Evolutionary conservation across 352 stramenopile species (phyloP).

Genomic region (Stramenopiles sp.): DNA sequence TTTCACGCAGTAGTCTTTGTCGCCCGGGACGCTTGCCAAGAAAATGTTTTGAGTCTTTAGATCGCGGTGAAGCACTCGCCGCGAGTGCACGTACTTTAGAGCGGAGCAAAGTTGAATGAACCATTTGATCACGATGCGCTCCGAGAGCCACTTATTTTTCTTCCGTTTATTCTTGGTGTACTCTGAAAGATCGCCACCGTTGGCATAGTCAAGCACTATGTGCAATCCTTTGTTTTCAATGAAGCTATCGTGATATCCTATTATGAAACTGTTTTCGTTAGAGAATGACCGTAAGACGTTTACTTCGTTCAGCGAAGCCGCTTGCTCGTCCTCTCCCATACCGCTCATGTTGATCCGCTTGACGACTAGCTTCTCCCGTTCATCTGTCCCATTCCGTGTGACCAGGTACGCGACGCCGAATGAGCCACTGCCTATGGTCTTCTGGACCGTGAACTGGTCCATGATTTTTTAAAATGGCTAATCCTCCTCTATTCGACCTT

Average conservation of each 20-base stretch:
- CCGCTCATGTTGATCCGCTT: not conserved
- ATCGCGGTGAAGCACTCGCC: conserved; percentile 60
- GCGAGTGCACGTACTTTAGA: conserved; percentile 59
- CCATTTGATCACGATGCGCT: conserved; percentile 58
- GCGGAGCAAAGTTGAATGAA: conserved; percentile 56
- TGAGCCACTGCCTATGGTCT: conserved; percentile 46
- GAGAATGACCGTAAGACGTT: conserved; percentile 31
- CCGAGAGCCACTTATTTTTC: conserved; percentile 50
- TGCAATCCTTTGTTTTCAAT: conserved; percentile 50
- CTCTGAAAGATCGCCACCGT: conserved; percentile 54
- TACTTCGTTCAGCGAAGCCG: conserved; percentile 32
- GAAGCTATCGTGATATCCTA: conserved; percentile 65
- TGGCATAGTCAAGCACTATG: conserved; percentile 63
- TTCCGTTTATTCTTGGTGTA: conserved; percentile 48
- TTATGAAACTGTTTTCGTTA: conserved; percentile 47
- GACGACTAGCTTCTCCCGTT: not conserved
- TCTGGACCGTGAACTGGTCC: conserved; percentile 49
- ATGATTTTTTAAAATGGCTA: too few relatives aligned
- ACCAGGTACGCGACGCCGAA: conserved; percentile 44
- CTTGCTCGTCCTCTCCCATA: not conserved
- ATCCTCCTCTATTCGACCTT: too few relatives aligned
- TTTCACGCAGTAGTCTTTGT: conserved; percentile 16
- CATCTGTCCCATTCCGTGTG: conserved; percentile 19
- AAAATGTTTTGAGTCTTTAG: conserved; percentile 66
- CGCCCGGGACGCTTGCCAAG: conserved; percentile 48